Evolutionary conservation across 306 rosid species (phyloP).

Genomic region (Quercus rubra): DNA sequence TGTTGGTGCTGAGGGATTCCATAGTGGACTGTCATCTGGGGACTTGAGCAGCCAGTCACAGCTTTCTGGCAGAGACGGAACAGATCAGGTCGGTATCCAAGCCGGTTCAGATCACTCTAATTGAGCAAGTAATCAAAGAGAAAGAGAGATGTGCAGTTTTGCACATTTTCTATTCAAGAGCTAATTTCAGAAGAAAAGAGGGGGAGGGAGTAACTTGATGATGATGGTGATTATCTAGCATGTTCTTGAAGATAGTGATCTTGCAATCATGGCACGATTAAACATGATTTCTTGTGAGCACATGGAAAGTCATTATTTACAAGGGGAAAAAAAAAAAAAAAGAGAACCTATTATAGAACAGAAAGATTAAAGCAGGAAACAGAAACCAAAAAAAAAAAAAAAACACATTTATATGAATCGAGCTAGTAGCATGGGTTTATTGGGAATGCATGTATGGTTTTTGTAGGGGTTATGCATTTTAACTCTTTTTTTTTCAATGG

Average conservation of each 20-base stretch:
- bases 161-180: constrained; percentile 22
- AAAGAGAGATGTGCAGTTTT: constrained; percentile 27
- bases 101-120: constrained; percentile 36
- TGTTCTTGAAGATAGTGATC: constrained; percentile 20
- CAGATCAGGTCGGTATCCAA: constrained; percentile 34
- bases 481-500: constrained; percentile 16
- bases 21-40: constrained; percentile 23
- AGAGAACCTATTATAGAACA: constrained; percentile 28
- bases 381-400: constrained; percentile 17
- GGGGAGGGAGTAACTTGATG: constrained; percentile 24
- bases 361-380: constrained; percentile 8
- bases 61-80: constrained; percentile 31
- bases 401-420: constrained; percentile 23
- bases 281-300: constrained; percentile 37
- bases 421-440: constrained; percentile 38
- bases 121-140: constrained; percentile 49
- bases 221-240: constrained; percentile 29
- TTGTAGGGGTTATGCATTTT: constrained; percentile 28
- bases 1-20: constrained; percentile 22
- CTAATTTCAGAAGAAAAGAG: constrained; percentile 18
- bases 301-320: constrained; percentile 24
- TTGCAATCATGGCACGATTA: constrained; percentile 26
- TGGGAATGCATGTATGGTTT: constrained; percentile 28
- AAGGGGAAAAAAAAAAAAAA: constrained; percentile 14
- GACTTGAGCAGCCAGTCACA: constrained; percentile 31